phyloP scores from a whole-genome alignment of 2,329 filamentous ascomycete genomes.

The Canariomyces notabilis region DNA sequence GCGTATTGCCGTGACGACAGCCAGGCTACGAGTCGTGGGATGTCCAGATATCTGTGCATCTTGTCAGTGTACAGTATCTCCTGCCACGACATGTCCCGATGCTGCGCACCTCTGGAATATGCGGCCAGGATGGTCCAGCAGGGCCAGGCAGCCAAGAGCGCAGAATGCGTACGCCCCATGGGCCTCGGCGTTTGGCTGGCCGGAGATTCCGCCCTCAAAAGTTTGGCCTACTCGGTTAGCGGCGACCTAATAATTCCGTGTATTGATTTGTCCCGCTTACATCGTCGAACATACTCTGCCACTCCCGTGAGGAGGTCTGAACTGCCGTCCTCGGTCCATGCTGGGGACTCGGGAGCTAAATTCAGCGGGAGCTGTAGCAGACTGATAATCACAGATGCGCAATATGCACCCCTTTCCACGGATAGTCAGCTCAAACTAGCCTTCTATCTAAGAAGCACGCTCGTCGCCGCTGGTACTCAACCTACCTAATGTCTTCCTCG shows the following conservation, averaged over 20 bases:
- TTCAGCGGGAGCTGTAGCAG: conserved; percentile 78
- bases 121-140: conserved; percentile 72
- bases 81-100: conserved; percentile 31
- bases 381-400: conserved; percentile 77
- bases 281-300: conserved; percentile 73
- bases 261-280: conserved; percentile 46
- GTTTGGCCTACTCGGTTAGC: conserved; percentile 63
- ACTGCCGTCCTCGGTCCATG: conserved; percentile 55
- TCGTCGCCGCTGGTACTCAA: conserved; percentile 13
- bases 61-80: conserved; percentile 24
- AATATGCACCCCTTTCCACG: conserved; percentile 72
- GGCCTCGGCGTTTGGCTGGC: conserved; percentile 79
- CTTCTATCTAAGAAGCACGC: conserved; percentile 2
- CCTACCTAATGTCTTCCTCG: conserved; percentile 85
- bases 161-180: conserved; percentile 97
- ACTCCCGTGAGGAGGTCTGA: conserved; percentile 65
- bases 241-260: neutral
- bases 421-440: conserved; percentile 2
- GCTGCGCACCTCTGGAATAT: conserved; percentile 63
- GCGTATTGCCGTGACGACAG: conserved; percentile 83
- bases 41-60: conserved; percentile 61
- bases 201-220: conserved; percentile 89
- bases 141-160: conserved; percentile 80
- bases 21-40: conserved; percentile 76
- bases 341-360: conserved; percentile 68